A percentile compares a stretch with the other conserved stretches of the same genome.
Evolutionary conservation across 2,329 filamentous ascomycete genomes (phyloP).

Genomic region (Beauveria scarabaeidicola): DNA sequence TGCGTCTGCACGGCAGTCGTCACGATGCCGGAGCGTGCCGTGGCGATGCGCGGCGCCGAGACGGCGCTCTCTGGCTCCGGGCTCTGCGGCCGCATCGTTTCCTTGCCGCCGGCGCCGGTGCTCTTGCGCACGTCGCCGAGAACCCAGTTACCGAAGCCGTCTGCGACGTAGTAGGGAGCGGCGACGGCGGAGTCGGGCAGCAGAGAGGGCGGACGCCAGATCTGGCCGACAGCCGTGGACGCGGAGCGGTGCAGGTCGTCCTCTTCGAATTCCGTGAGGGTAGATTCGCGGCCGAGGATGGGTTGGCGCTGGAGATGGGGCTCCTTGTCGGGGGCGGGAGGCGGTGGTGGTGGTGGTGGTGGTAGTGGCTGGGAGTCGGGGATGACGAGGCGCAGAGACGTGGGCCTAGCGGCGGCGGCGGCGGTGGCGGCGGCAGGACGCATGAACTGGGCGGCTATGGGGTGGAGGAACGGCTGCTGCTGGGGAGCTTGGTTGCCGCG

Average conservation of each 20-base stretch:
- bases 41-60: neutral
- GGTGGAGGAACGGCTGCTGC: neutral
- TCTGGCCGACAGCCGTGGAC: constrained; percentile 29
- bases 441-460: constrained; percentile 14
- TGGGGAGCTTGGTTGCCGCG: constrained; percentile 11
- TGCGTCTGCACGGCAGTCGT: constrained; percentile 2
- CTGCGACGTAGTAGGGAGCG: constrained; percentile 35
- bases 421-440: neutral
- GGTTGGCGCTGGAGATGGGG: neutral
- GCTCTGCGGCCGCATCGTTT: neutral
- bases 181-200: constrained; percentile 25
- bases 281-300: constrained; percentile 28
- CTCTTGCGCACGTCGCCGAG: constrained; percentile 30
- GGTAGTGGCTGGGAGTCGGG: constrained; percentile 10
- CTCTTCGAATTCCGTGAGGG: constrained; percentile 46
- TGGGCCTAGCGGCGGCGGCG: neutral
- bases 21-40: neutral
- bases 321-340: constrained; percentile 10
- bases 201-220: constrained; percentile 43
- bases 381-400: constrained; percentile 1
- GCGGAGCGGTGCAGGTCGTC: constrained; percentile 29
- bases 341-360: constrained; percentile 1
- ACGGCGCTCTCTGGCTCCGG: neutral
- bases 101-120: constrained; percentile 3
- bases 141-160: constrained; percentile 47